Evolutionary conservation across 768 basidiomycete species (phyloP).

Genomic region (Lenzites betulinus): DNA sequence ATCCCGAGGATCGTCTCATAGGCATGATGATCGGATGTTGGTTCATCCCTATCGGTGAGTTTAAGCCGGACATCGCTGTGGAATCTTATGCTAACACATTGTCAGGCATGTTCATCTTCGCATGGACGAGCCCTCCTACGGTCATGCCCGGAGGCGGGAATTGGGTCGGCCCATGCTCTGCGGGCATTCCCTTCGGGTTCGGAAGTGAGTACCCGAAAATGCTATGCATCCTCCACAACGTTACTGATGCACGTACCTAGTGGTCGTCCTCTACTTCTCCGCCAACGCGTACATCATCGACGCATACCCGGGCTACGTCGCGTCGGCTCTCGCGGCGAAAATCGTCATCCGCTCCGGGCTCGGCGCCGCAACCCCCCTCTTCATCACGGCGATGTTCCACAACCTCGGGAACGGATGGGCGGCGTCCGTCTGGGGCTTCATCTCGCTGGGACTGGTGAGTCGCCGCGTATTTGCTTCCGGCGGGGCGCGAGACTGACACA

Average conservation of each 20-base stretch:
- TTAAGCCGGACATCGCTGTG: no score
- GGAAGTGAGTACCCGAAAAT: slow-evolving; percentile 26
- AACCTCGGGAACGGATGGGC: slow-evolving; percentile 43
- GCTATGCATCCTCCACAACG: background rate
- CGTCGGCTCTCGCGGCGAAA: slow-evolving; percentile 43
- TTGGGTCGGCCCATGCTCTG: slow-evolving; percentile 39
- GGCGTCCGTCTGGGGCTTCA: slow-evolving; percentile 38
- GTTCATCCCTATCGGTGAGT: slow-evolving; percentile 34
- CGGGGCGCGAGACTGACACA: background rate
- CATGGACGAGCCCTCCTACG: slow-evolving; percentile 41
- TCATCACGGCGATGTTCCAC: slow-evolving; percentile 43
- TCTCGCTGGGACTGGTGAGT: slow-evolving; percentile 38
- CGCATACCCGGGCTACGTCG: slow-evolving; percentile 42
- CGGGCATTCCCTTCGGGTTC: slow-evolving; percentile 42
- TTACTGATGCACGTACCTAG: slow-evolving; percentile 4
- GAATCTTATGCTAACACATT: background rate
- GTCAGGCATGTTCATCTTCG: slow-evolving; percentile 43
- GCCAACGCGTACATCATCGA: slow-evolving; percentile 45
- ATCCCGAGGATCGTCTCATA: slow-evolving; percentile 44
- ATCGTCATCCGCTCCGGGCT: slow-evolving; percentile 39
- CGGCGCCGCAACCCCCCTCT: slow-evolving; percentile 39
- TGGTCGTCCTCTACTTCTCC: slow-evolving; percentile 42
- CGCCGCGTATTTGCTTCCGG: background rate
- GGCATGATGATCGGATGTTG: slow-evolving; percentile 42
- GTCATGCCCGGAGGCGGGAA: slow-evolving; percentile 38